Evolutionary conservation across 495 filamentous ascomycete species (phyloP).

Genomic region (Glarea lozoyensis): DNA sequence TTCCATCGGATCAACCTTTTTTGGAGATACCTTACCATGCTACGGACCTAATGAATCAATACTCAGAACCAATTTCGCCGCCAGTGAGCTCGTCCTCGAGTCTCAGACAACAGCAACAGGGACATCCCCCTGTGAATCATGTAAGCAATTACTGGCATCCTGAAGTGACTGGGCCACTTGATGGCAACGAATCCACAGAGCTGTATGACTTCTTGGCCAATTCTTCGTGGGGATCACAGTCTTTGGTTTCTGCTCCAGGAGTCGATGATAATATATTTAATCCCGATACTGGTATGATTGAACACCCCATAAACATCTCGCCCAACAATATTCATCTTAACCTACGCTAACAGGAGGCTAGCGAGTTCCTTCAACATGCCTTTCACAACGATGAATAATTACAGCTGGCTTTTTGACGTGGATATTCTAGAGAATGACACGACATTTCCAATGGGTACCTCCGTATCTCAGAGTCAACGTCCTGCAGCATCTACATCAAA

Average conservation of each 20-base stretch:
- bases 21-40: neutral
- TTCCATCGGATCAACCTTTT: neutral
- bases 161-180: neutral
- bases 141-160: neutral
- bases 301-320: too few relatives aligned
- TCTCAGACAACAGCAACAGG: neutral
- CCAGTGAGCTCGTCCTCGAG: neutral
- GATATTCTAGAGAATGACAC: neutral
- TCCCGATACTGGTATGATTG: slow-evolving; percentile 26
- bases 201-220: slow-evolving; percentile 16
- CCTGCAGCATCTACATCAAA: too few relatives aligned
- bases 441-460: slow-evolving; percentile 1
- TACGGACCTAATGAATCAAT: too few relatives aligned
- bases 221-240: slow-evolving; percentile 13
- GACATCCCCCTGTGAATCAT: neutral
- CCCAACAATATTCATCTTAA: too few relatives aligned
- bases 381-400: slow-evolving; percentile 46
- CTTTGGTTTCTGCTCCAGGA: slow-evolving; percentile 5
- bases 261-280: slow-evolving; percentile 31
- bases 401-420: slow-evolving; percentile 46
- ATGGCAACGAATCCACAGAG: slow-evolving; percentile 1
- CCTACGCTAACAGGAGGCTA: slow-evolving; percentile 13
- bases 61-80: neutral
- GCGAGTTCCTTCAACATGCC: slow-evolving; percentile 48
- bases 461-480: neutral